These are phyloP conservation scores for Taphrina wiesneri DNA, from an alignment of 1,139 yeast species.

Conservation along the genomic window DNA sequence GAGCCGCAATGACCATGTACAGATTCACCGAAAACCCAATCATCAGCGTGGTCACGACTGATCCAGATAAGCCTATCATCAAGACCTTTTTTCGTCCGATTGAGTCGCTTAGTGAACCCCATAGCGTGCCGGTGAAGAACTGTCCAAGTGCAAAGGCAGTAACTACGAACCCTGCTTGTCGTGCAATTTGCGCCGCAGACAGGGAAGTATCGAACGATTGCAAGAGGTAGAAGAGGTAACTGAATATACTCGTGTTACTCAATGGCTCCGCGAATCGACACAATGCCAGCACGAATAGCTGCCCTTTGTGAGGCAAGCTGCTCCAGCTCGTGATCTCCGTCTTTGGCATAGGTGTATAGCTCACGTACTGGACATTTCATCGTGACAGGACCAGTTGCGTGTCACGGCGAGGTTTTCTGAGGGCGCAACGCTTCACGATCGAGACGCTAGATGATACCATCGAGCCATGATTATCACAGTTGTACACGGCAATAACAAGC, in stretches of 20 bases:
- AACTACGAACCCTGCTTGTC: slow-evolving; percentile 35
- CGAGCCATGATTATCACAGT: not conserved
- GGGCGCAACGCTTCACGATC: not conserved
- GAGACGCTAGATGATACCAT: not conserved
- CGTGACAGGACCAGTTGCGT: not conserved
- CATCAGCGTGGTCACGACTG: slow-evolving; percentile 52
- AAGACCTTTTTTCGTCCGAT: slow-evolving; percentile 60
- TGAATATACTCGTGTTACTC: slow-evolving; percentile 64
- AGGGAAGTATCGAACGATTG: slow-evolving; percentile 40
- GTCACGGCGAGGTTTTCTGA: not conserved
- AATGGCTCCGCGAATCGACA: slow-evolving; percentile 55
- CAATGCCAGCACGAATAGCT: slow-evolving; percentile 47
- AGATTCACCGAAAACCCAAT: slow-evolving; percentile 58
- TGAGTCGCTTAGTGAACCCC: slow-evolving; percentile 61
- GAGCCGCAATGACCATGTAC: slow-evolving; percentile 55
- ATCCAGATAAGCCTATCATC: slow-evolving; percentile 55
- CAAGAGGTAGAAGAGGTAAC: slow-evolving; percentile 66
- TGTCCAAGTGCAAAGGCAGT: slow-evolving; percentile 46
- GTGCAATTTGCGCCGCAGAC: slow-evolving; percentile 7
- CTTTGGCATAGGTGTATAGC: not conserved
- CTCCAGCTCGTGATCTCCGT: slow-evolving; percentile 9
- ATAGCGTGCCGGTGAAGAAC: slow-evolving; percentile 57
- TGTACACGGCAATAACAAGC: not conserved
- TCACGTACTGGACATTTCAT: not conserved
- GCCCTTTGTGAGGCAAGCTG: slow-evolving; percentile 13